These are phyloP conservation scores for Tricholomella constricta DNA, from an alignment of 768 basidiomycete genomes.

Conservation along the genomic window DNA sequence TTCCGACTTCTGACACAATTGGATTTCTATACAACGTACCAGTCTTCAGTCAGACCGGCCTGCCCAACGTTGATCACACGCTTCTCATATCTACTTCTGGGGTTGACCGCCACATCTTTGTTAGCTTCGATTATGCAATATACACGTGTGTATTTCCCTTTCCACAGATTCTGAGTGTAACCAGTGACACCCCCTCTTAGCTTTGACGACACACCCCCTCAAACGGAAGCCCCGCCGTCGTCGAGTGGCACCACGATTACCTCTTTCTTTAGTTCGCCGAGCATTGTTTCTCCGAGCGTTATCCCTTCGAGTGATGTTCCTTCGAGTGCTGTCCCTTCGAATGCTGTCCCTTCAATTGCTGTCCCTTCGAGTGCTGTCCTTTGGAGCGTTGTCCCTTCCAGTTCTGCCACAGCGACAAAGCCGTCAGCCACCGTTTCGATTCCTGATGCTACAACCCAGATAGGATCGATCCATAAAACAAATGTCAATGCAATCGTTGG, in stretches of 20 bases:
- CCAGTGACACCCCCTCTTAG: constrained; percentile 5
- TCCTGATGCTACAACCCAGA: not conserved
- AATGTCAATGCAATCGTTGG: constrained; percentile 11
- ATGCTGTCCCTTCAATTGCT: too few species aligned
- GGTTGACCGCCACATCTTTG: constrained; percentile 28
- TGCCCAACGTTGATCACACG: constrained; percentile 28
- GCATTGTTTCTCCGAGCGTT: too few species aligned
- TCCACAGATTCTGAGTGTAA: too few species aligned
- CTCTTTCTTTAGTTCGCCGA: too few species aligned
- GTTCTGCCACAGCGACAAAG: not conserved
- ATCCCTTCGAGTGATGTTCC: too few species aligned
- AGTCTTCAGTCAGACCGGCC: constrained; percentile 24
- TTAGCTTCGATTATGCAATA: constrained; percentile 40
- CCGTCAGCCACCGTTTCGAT: not conserved
- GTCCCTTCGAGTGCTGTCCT: too few species aligned
- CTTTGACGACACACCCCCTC: too few species aligned
- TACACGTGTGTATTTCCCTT: constrained; percentile 32
- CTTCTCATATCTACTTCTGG: constrained; percentile 31
- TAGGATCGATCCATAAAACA: not conserved
- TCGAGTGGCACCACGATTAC: too few species aligned
- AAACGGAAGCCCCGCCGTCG: too few species aligned
- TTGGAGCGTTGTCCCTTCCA: too few species aligned
- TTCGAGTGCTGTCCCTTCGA: too few species aligned
- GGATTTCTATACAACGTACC: too few species aligned
- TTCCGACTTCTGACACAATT: constrained; percentile 23